These are phyloP conservation scores for Salix dunnii DNA, from an alignment of 345 rosid species.

Conservation along the genomic window DNA sequence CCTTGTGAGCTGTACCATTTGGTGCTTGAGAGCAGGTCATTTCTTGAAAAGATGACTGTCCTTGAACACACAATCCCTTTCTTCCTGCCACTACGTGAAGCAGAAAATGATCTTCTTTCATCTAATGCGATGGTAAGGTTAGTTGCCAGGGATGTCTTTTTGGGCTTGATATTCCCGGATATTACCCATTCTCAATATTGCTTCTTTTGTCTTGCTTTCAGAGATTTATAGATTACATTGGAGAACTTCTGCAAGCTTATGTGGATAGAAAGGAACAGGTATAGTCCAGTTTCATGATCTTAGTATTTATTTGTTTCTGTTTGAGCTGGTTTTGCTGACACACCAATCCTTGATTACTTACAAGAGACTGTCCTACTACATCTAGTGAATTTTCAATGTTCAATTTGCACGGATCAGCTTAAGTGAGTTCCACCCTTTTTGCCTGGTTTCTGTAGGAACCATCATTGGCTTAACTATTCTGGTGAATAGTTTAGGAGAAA, in stretches of 20 bases:
- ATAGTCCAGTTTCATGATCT: not conserved
- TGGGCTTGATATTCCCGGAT: not conserved
- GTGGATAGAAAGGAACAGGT: conserved; percentile 98
- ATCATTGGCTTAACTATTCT: not conserved
- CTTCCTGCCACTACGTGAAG: conserved; percentile 81
- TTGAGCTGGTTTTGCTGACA: not conserved
- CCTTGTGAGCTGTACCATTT: conserved; percentile 79
- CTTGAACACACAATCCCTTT: conserved; percentile 93
- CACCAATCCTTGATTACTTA: not conserved
- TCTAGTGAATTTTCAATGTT: not conserved
- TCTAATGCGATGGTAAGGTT: conserved; percentile 83
- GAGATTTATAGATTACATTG: conserved; percentile 88
- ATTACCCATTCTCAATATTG: conserved; percentile 8
- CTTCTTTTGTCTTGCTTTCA: conserved; percentile 35
- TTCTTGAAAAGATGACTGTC: conserved; percentile 91
- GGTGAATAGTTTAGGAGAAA: not conserved
- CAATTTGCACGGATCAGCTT: not conserved
- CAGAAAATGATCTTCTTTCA: conserved; percentile 84
- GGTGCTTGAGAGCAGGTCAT: conserved; percentile 91
- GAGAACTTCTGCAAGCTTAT: conserved; percentile 82
- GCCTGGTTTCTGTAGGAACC: not conserved
- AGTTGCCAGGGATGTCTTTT: conserved; percentile 20
- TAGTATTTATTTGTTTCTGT: not conserved
- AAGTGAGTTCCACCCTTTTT: not conserved
- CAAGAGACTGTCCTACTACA: not conserved